Base-by-base conservation (phyloP, 345 rosid genomes). In the Citrus maxima region DNA sequence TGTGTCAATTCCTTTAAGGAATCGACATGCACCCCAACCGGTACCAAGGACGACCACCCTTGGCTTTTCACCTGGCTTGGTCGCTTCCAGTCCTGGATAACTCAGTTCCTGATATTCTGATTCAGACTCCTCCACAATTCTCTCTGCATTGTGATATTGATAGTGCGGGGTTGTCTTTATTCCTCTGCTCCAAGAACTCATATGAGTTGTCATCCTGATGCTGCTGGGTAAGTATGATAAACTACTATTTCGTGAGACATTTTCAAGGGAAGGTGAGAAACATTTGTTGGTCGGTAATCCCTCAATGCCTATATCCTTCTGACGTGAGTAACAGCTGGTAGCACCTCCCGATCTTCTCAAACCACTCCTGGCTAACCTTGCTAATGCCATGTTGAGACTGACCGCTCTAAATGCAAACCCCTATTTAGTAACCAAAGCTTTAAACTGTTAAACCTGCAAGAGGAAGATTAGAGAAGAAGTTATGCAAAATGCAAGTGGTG, bases 1-100 rank as follows among this genome's bases (percentile, higher is more conserved):
- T 34, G 89, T 88, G 80, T 89, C 84, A 18, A 92, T 80, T 30
- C 97, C 92, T 82, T 92, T 90, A 72, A 92, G 87, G 81, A 90
- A 92, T 40, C 94, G 81, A 66, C 94, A 90, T n/a, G 93, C 93
- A 2, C 94, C 97, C 93, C 97, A 92, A 38, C 97, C 94, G 0
- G 94, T 86, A 12, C 97, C 97, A 49, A 90, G 90, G 30, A 92
- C 92, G 62, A 89, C 93, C 70, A 90, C 94, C 80, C 97, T 88
- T 0, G 93, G 90, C 82, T 92, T 89, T 72, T 92, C 91, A 4
- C 89, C 88, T 6, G 88, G 90, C 63, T 85, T 89, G 30, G 97
- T 92, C 16, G 91, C 88, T 82, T 88, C 91, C 32, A 90, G 82
- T 38, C 93, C 88, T 4, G 94, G 86, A 73, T 69, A 82, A 75